phyloP scores from a whole-genome alignment of 1,139 yeast genomes.

The Candida mesenterica region DNA sequence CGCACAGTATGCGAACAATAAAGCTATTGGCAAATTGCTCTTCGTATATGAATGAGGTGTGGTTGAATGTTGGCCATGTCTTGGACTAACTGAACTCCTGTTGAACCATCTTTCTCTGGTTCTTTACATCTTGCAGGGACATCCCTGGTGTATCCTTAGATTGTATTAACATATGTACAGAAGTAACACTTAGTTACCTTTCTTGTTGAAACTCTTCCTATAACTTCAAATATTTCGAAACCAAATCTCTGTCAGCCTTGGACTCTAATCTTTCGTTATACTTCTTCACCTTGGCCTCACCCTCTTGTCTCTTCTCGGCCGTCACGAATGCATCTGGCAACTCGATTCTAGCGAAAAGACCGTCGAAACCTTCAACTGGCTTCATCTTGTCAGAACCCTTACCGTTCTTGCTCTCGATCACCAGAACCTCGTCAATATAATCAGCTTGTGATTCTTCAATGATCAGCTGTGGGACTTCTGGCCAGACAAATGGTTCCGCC shows the following conservation, averaged over 20 bases:
- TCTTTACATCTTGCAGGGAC: too few relatives aligned
- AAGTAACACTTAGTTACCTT: too few relatives aligned
- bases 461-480: slow-evolving; percentile 50
- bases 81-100: too few relatives aligned
- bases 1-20: too few relatives aligned
- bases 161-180: slow-evolving; percentile 7
- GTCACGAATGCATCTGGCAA: slow-evolving; percentile 74
- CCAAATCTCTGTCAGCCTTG: slow-evolving; percentile 31
- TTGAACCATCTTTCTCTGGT: too few relatives aligned
- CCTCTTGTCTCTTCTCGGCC: slow-evolving; percentile 41
- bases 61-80: too few relatives aligned
- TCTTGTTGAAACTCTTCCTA: slow-evolving; percentile 7
- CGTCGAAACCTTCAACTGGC: slow-evolving; percentile 74
- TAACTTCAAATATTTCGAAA: slow-evolving; percentile 25
- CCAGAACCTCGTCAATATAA: slow-evolving; percentile 27
- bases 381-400: slow-evolving; percentile 68
- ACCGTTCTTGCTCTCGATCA: slow-evolving; percentile 28
- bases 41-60: too few relatives aligned
- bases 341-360: slow-evolving; percentile 69
- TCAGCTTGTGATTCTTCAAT: slow-evolving; percentile 24
- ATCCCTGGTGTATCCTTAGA: background rate
- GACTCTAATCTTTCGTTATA: slow-evolving; percentile 22
- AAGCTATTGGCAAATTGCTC: too few relatives aligned
- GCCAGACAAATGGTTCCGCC: slow-evolving; percentile 94
- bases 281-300: slow-evolving; percentile 38